Base-by-base conservation (phyloP, 306 rosid species). In the Rosa multiflora region DNA sequence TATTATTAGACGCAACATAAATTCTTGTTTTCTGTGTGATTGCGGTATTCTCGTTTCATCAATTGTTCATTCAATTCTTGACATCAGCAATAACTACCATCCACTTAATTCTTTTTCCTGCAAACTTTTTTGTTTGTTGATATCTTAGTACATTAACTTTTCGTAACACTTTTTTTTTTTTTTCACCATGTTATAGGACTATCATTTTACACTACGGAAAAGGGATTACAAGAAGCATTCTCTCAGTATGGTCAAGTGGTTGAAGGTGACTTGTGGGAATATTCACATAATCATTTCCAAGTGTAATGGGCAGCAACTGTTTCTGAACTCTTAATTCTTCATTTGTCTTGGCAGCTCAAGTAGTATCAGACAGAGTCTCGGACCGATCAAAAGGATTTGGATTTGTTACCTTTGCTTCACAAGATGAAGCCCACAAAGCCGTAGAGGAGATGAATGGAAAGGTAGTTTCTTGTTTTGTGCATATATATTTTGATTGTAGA, bases 311-410 rank as follows among this genome's bases (percentile, higher is more conserved):
- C 29, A 46, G 21, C 39, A 74, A 42, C 52, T 13, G 26, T 58
- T 18, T 21, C 39, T 23, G 17, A 70, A 48, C 46, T 32, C 82
- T 75, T 89, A 40, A 58, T 79, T 62, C 75, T 68, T 21, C 70
- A 53, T 76, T 74, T 26, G 20, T 32, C 40, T 82, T 82, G 75
- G 69, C 95, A 94, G 98, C 98, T 21, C 90, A 89, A 87, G 79
- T 94, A 85, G 86, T 91, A 83, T 84, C 43, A 67, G 88, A 94
- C 85, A 92, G 88, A 83, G 88, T 88, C 43, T 85, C 98, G 1
- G 90, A 84, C 64, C 92, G 80, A 89, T 91, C 97, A 23, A 94
- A 91, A 85, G 97, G 99, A 48, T 94, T 92, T 78, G 99, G 99
- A 51, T 92, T 94, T 72, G 89, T 94, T 75, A 91, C 99, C 76